Percentiles rank a stretch among this genome's conserved stretches.
Conservation (phyloP, 345 rosid genomes). For the Eucalyptus camaldulensis region DNA sequence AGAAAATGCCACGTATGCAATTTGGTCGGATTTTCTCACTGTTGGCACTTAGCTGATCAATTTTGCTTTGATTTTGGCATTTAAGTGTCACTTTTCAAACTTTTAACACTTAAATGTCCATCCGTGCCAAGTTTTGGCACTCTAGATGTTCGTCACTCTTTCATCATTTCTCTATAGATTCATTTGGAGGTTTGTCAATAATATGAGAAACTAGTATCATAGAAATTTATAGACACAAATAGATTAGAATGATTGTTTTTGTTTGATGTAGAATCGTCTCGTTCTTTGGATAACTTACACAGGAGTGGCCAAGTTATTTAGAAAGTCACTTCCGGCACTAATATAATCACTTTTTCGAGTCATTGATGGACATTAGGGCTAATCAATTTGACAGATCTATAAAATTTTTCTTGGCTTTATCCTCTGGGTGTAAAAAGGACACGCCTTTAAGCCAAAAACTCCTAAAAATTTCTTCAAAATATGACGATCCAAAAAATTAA, state of each 20-base stretch:
- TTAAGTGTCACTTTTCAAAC: no score
- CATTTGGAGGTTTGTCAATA: not conserved
- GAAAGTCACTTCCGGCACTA: no score
- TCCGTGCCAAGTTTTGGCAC: no score
- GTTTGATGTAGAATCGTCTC: not conserved
- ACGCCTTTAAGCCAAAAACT: not conserved
- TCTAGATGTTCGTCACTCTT: not conserved
- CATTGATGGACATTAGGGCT: not conserved
- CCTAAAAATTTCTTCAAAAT: not conserved
- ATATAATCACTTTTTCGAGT: not conserved
- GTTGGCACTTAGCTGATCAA: accelerated
- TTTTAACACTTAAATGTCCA: accelerated
- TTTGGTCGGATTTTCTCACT: no score
- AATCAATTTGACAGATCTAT: not conserved
- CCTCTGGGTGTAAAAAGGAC: not conserved
- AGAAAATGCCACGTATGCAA: no score
- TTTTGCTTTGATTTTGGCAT: no score
- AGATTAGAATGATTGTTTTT: not conserved
- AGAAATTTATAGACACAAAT: not conserved
- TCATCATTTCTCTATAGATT: not conserved
- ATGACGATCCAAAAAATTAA: not conserved
- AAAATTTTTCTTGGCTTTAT: not conserved
- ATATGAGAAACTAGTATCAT: not conserved
- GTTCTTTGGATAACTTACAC: not conserved
- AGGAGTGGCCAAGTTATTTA: not conserved